Evolutionary conservation across 2,329 filamentous ascomycete genomes (phyloP).

Genomic region (Fusarium armeniacum): DNA sequence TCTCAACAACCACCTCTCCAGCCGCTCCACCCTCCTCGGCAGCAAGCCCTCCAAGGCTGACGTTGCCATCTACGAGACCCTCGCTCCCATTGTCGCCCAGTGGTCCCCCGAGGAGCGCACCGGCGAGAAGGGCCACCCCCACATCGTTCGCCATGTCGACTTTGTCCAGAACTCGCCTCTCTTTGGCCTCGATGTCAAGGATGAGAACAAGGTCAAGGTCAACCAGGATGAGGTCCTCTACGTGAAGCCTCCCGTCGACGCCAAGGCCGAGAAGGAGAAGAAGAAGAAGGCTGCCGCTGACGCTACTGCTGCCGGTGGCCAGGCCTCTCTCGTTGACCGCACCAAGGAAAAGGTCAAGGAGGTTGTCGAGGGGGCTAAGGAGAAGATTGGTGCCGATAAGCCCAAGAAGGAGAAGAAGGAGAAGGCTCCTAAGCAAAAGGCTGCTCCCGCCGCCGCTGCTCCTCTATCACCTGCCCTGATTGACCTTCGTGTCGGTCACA

Average conservation of each 20-base stretch:
- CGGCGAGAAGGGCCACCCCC: slow-evolving; percentile 87
- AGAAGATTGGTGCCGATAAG: slow-evolving; percentile 58
- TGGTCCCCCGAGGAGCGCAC: slow-evolving; percentile 92
- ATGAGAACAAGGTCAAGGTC: slow-evolving; percentile 81
- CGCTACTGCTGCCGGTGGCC: slow-evolving; percentile 67
- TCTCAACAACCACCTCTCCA: slow-evolving; percentile 88
- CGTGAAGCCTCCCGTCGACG: slow-evolving; percentile 88
- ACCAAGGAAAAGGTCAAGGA: slow-evolving; percentile 72
- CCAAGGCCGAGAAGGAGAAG: slow-evolving; percentile 98
- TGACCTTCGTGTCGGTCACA: slow-evolving; percentile 96
- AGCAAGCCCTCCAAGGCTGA: slow-evolving; percentile 91
- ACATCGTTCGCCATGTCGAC: slow-evolving; percentile 92
- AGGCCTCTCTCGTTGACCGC: slow-evolving; percentile 68
- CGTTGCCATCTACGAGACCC: slow-evolving; percentile 82
- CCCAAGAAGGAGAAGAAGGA: slow-evolving; percentile 90
- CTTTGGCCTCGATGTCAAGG: slow-evolving; percentile 76
- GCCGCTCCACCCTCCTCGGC: slow-evolving; percentile 89
- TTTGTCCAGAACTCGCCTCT: slow-evolving; percentile 93
- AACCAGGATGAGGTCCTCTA: slow-evolving; percentile 85
- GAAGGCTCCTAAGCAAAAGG: slow-evolving; percentile 83
- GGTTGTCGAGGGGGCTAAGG: slow-evolving; percentile 66
- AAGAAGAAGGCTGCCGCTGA: slow-evolving; percentile 85
- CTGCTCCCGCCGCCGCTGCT: slow-evolving; percentile 76
- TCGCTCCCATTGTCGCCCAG: slow-evolving; percentile 80
- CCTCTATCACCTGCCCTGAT: slow-evolving; percentile 88